These are phyloP conservation scores for Fraxinus anomala DNA, from an alignment of 257 asterid genomes.

Conservation along the genomic window DNA sequence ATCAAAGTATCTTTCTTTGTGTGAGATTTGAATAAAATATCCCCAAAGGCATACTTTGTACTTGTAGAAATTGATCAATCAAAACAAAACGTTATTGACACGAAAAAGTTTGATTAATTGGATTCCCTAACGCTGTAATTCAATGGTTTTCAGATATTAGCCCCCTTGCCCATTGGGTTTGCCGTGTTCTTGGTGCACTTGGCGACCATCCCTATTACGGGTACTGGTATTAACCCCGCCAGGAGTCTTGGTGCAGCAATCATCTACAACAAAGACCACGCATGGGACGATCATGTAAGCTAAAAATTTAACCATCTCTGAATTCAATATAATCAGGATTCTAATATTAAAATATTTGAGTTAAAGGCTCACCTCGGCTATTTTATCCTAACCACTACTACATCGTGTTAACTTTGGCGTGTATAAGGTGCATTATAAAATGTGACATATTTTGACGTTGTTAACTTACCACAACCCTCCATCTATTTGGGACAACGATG, in stretches of 20 bases:
- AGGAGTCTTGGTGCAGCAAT: slow-evolving; percentile 61
- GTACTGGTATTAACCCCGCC: slow-evolving; percentile 62
- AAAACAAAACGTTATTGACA: neutral
- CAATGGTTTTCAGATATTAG: slow-evolving; percentile 45
- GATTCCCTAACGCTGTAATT: neutral
- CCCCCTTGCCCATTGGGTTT: slow-evolving; percentile 63
- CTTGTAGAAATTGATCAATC: neutral
- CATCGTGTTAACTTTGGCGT: too few species aligned
- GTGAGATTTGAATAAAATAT: too few species aligned
- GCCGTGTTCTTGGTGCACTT: slow-evolving; percentile 61
- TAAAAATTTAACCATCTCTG: neutral
- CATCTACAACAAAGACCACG: slow-evolving; percentile 50
- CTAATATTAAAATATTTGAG: neutral
- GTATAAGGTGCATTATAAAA: too few species aligned
- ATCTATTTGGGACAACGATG: neutral
- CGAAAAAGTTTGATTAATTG: neutral
- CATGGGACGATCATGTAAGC: slow-evolving; percentile 64
- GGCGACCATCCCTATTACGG: slow-evolving; percentile 55
- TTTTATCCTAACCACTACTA: neutral
- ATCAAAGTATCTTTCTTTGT: neutral
- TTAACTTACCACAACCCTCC: neutral
- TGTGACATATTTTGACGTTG: neutral
- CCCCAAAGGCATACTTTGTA: too few species aligned
- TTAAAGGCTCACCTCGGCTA: neutral
- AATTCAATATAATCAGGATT: neutral